Evolutionary conservation across 2,329 filamentous ascomycete genomes (phyloP).

Genomic region (Claviceps sp.): DNA sequence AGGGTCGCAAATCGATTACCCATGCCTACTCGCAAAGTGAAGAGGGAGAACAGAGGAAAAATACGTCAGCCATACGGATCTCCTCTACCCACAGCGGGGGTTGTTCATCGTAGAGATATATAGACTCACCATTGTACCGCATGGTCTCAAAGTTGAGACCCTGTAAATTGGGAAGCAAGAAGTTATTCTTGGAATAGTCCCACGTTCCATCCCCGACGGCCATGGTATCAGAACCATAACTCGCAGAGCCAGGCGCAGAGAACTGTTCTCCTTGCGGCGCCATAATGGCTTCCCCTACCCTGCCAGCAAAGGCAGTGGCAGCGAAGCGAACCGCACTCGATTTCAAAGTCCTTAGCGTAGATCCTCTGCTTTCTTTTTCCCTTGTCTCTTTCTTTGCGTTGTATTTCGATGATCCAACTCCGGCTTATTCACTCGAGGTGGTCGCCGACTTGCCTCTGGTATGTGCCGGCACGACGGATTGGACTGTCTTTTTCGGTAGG

Average conservation of each 20-base stretch:
- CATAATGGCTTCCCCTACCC: slow-evolving; percentile 33
- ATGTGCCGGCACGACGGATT: background rate
- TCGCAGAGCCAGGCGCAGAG: slow-evolving; percentile 57
- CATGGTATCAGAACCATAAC: slow-evolving; percentile 62
- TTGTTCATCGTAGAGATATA: background rate
- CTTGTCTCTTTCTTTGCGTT: too few relatives aligned
- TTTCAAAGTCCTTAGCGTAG: background rate
- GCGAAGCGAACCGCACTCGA: slow-evolving; percentile 1
- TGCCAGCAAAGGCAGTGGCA: slow-evolving; percentile 7
- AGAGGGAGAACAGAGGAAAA: background rate
- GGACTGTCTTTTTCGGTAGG: background rate
- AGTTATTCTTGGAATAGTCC: slow-evolving; percentile 64
- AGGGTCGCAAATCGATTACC: slow-evolving; percentile 63
- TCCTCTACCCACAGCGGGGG: background rate
- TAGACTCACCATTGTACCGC: slow-evolving; percentile 60
- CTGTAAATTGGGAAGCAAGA: slow-evolving; percentile 63
- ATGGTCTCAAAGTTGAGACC: slow-evolving; percentile 71
- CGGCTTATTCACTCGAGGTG: background rate
- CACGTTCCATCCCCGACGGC: slow-evolving; percentile 72
- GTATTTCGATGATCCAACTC: background rate
- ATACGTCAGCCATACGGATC: background rate
- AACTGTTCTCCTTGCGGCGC: slow-evolving; percentile 45
- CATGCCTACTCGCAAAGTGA: slow-evolving; percentile 44
- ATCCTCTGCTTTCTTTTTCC: background rate
- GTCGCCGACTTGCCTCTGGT: background rate